These are phyloP conservation scores for Rutstroemia sp. DNA, from an alignment of 2,329 filamentous ascomycete genomes.

Conservation along the genomic window DNA sequence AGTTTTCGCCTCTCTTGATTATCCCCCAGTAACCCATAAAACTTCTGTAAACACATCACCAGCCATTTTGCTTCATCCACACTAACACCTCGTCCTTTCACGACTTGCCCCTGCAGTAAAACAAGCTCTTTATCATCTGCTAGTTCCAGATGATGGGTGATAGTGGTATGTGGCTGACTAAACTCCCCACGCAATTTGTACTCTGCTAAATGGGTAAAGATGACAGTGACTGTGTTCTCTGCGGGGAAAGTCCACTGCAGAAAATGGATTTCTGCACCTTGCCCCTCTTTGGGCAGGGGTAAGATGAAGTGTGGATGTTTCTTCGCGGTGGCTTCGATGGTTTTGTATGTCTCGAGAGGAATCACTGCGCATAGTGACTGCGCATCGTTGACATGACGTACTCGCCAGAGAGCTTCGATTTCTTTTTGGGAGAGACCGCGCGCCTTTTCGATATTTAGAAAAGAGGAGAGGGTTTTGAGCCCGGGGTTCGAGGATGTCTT, in stretches of 20 bases:
- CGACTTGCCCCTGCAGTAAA: constrained; percentile 75
- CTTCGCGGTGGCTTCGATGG: constrained; percentile 64
- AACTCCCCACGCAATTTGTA: constrained; percentile 88
- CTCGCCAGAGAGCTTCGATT: constrained; percentile 82
- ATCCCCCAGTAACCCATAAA: constrained; percentile 62
- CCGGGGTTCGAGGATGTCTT: constrained; percentile 28
- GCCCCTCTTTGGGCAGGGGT: constrained; percentile 62
- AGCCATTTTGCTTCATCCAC: constrained; percentile 83
- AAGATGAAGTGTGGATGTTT: constrained; percentile 83
- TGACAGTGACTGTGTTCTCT: constrained; percentile 60
- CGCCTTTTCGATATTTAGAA: constrained; percentile 74
- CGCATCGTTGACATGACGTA: constrained; percentile 68
- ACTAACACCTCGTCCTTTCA: constrained; percentile 67
- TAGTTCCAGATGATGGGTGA: constrained; percentile 86
- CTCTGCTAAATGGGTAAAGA: constrained; percentile 91
- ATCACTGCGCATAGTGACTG: constrained; percentile 80
- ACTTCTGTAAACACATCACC: constrained; percentile 87
- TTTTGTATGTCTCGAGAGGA: constrained; percentile 62
- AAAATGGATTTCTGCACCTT: constrained; percentile 89
- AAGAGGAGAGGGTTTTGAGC: constrained; percentile 55
- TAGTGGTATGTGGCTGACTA: constrained; percentile 83
- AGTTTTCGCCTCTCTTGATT: constrained; percentile 59
- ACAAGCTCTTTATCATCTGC: constrained; percentile 68
- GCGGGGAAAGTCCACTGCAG: constrained; percentile 92
- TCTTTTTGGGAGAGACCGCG: constrained; percentile 68